Base-by-base conservation (phyloP, 192 early-diverging fungal species). In the Coemansia sp. region DNA sequence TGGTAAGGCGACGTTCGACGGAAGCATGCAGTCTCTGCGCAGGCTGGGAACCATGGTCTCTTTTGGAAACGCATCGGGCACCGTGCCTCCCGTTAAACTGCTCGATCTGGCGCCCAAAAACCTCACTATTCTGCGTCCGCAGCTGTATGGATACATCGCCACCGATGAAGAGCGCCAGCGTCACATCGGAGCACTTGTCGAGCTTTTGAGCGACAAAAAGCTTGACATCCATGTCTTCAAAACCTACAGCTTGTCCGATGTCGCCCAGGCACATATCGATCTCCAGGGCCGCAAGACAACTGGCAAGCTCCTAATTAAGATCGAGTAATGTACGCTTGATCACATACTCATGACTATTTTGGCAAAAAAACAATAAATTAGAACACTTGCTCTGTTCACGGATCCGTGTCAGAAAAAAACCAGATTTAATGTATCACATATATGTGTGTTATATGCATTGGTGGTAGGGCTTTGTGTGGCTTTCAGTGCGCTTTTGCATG, bases 61-160 rank as follows among this genome's bases (percentile, higher is more conserved):
- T 3, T 98, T 94, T 86, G 96, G 96, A 32, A 94, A 94, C 69
- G 89, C 93, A 4, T 92, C 91, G 36, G 95, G 96, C 1, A 83
- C 87, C 16, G 87, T 93, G 28, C 86, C 86, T 28, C 87, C 88
- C 1, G 81, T 92, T n/a, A 78, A 69, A 50, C 45, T 88, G 45
- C 66, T 78, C 58, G 76, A 77, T 17, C 79, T 98, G 28, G 42
- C 86, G 0, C 79, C 88, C 48, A 91, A 93, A 61, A 90, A 91
- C 77, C 52, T 95, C 34, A 83, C 80, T 7, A 74, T 96, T 61
- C 85, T 90, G 80, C 75, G 93, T 40, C 91, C 94, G 8, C 82
- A 79, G 0, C 71, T 97, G 25, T 92, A 89, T 70, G 65, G 85
- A n/a, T 93, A 92, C 66, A 45, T 95, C 20, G 70, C 65, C 28